Conservation (phyloP, 768 basidiomycete genomes). For the Rhizopogon vulgaris region DNA sequence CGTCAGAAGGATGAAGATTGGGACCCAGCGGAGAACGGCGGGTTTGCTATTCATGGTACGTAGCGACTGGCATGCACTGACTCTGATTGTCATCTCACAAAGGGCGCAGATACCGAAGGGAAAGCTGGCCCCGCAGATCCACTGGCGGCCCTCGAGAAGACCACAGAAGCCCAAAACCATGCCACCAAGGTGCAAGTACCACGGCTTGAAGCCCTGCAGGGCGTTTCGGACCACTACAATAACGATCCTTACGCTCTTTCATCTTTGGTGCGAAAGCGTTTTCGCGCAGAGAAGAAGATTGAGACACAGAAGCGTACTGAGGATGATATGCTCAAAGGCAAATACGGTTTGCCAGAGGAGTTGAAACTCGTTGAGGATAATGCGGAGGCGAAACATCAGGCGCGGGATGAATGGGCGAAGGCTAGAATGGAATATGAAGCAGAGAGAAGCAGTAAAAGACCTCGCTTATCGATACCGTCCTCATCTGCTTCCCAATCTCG, state of each 20-base stretch:
- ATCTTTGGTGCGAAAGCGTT: conserved; percentile 65
- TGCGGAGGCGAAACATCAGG: conserved; percentile 50
- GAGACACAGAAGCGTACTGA: conserved; percentile 59
- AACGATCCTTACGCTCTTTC: conserved; percentile 86
- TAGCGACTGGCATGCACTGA: neutral
- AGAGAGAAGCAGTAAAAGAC: conserved; percentile 43
- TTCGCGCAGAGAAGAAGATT: conserved; percentile 83
- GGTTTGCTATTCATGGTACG: conserved; percentile 81
- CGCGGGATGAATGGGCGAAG: conserved; percentile 56
- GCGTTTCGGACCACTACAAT: conserved; percentile 71
- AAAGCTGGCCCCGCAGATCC: conserved; percentile 68
- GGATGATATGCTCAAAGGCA: conserved; percentile 67
- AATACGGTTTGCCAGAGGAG: conserved; percentile 71
- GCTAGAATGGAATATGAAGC: conserved; percentile 42
- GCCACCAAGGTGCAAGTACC: conserved; percentile 71
- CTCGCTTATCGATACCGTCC: conserved; percentile 31
- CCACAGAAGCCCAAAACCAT: conserved; percentile 67
- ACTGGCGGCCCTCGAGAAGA: conserved; percentile 85
- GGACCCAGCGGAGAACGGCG: conserved; percentile 95
- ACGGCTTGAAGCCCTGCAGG: conserved; percentile 74
- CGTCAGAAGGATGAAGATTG: conserved; percentile 93
- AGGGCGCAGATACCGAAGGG: conserved; percentile 58
- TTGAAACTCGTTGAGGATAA: conserved; percentile 64
- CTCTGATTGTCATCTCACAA: neutral
- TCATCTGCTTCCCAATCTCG: conserved; percentile 15